These are phyloP conservation scores for Wallacemonas sp. DNA, from an alignment of 208 protist genomes.

Conservation along the genomic window DNA sequence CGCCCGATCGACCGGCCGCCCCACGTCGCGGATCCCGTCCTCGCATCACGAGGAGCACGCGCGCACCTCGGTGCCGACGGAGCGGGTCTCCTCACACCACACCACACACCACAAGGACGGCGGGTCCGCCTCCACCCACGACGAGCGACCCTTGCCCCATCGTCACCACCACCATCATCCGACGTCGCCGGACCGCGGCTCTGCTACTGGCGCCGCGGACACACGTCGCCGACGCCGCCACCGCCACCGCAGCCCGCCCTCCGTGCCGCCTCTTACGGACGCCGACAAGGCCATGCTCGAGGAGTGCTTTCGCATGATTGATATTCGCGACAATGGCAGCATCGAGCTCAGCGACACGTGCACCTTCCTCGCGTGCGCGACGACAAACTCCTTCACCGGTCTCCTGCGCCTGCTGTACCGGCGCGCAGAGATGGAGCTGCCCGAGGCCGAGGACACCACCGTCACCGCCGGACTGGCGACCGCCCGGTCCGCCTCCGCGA, in stretches of 20 bases:
- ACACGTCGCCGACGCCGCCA: neutral
- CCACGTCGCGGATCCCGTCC: too few relatives aligned
- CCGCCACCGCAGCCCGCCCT: neutral
- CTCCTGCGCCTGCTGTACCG: constrained; percentile 14
- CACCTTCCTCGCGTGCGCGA: constrained; percentile 35
- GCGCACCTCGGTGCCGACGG: too few relatives aligned
- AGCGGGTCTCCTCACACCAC: too few relatives aligned
- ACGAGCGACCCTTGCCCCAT: too few relatives aligned
- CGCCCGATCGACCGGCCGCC: too few relatives aligned
- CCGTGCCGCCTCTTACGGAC: constrained; percentile 6
- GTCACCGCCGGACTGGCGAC: neutral
- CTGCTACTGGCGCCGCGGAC: neutral
- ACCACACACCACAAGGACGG: too few relatives aligned
- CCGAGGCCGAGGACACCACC: neutral
- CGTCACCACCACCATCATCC: too few relatives aligned
- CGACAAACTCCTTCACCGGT: constrained; percentile 17
- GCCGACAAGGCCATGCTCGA: constrained; percentile 32
- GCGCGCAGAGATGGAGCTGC: neutral
- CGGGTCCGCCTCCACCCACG: too few relatives aligned
- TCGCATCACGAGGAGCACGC: too few relatives aligned
- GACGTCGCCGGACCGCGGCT: too few relatives aligned
- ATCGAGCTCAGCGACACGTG: constrained; percentile 33
- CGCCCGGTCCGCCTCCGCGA: neutral
- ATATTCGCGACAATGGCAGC: constrained; percentile 33
- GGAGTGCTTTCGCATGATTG: constrained; percentile 60